phyloP scores from a whole-genome alignment of 352 stramenopile species.

The Pythium plurisporium region DNA sequence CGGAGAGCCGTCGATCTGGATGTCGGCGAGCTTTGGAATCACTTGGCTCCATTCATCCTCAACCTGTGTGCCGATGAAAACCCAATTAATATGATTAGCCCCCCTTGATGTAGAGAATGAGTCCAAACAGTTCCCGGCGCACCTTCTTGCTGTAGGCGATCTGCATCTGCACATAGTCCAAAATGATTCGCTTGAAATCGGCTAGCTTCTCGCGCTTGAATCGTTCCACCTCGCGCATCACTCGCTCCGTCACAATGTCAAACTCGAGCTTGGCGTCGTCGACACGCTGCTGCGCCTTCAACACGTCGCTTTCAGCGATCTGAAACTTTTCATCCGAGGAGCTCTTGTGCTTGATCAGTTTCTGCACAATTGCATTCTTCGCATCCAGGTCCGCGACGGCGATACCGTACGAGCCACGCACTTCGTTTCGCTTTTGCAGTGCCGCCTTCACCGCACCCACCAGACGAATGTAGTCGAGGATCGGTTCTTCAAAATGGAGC shows the following conservation, averaged over 20 bases:
- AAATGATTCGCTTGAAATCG: slow-evolving; percentile 94
- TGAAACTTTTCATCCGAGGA: slow-evolving; percentile 87
- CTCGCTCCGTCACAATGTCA: slow-evolving; percentile 91
- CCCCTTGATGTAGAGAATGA: background rate
- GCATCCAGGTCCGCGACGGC: slow-evolving; percentile 86
- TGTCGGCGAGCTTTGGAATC: slow-evolving; percentile 66
- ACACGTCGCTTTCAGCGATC: slow-evolving; percentile 72
- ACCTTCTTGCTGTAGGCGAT: slow-evolving; percentile 96
- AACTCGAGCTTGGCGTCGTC: slow-evolving; percentile 91
- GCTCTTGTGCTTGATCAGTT: slow-evolving; percentile 59
- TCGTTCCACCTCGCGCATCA: slow-evolving; percentile 95
- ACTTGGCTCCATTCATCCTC: slow-evolving; percentile 79
- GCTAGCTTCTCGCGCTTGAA: slow-evolving; percentile 95
- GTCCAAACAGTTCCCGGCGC: background rate
- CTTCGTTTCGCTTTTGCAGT: slow-evolving; percentile 91
- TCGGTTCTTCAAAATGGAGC: slow-evolving; percentile 92
- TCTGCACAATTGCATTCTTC: slow-evolving; percentile 58
- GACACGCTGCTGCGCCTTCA: slow-evolving; percentile 78
- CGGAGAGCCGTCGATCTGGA: slow-evolving; percentile 59
- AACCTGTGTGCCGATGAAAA: slow-evolving; percentile 25
- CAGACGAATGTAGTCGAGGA: slow-evolving; percentile 95
- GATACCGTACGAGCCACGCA: slow-evolving; percentile 83
- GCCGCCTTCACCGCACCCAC: slow-evolving; percentile 94
- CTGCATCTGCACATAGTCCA: slow-evolving; percentile 97
- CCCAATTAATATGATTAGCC: background rate